A percentile compares a stretch with the other conserved stretches of the same genome.
phyloP scores from a whole-genome alignment of 2,329 filamentous ascomycete species.

The Ascochyta pisi region DNA sequence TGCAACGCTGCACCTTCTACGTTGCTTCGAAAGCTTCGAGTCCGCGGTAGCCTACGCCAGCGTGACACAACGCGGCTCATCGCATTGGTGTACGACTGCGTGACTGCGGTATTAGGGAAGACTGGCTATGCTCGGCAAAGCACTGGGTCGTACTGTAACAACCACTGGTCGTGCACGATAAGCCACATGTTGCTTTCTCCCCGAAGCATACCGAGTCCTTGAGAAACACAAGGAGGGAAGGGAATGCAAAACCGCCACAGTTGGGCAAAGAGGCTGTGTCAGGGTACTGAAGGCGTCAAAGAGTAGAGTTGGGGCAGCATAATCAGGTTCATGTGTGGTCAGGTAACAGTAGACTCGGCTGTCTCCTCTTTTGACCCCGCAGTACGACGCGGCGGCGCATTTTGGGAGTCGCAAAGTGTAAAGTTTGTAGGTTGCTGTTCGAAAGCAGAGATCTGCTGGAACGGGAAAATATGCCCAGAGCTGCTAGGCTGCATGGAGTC shows the following conservation, averaged over 20 bases:
- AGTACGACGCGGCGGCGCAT: slow-evolving; percentile 1
- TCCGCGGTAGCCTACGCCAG: slow-evolving; percentile 4
- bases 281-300: slow-evolving; percentile 3
- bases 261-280: slow-evolving; percentile 10
- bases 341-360: slow-evolving; percentile 7
- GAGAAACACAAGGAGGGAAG: slow-evolving; percentile 5
- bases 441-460: slow-evolving; percentile 13
- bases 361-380: slow-evolving; percentile 7
- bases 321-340: neutral
- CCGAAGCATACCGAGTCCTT: slow-evolving; percentile 1
- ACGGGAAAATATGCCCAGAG: slow-evolving; percentile 18
- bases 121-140: neutral
- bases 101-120: neutral
- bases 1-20: slow-evolving; percentile 16
- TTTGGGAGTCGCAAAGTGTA: slow-evolving; percentile 13
- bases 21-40: slow-evolving; percentile 17
- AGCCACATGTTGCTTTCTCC: slow-evolving; percentile 15
- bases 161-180: slow-evolving; percentile 8
- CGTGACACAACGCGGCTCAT: slow-evolving; percentile 7
- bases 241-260: slow-evolving; percentile 6
- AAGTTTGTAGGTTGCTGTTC: slow-evolving; percentile 3
- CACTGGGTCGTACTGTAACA: slow-evolving; percentile 9
- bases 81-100: slow-evolving; percentile 2
- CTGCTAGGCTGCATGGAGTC: slow-evolving; percentile 9
- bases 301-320: neutral